Percentiles rank a stretch among this genome's conserved stretches.
These are phyloP conservation scores for Fomitopsis pinicola DNA, from an alignment of 1,284 basidiomycete species.

Conservation along the genomic window DNA sequence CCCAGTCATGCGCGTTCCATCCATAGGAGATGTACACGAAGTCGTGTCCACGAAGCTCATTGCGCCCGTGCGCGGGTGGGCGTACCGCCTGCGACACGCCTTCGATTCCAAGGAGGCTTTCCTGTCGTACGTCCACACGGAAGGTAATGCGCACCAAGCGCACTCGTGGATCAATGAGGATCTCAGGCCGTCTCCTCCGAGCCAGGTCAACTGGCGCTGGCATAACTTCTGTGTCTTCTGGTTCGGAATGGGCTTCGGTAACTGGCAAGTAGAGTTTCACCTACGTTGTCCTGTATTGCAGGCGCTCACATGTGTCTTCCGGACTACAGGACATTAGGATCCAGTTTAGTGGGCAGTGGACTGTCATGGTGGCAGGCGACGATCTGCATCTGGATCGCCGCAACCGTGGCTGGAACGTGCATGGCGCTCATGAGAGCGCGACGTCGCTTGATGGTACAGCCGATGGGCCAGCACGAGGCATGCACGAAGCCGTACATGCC, in stretches of 20 bases:
- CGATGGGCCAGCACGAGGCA: too few relatives aligned
- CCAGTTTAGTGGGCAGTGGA: constrained; percentile 26
- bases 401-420: constrained; percentile 19
- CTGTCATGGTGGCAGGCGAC: constrained; percentile 30
- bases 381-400: constrained; percentile 28
- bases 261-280: constrained; percentile 14
- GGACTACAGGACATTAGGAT: constrained; percentile 17
- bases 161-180: constrained; percentile 22
- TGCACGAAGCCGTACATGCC: too few relatives aligned
- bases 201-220: constrained; percentile 20
- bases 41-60: not conserved
- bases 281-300: not conserved
- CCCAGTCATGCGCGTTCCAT: not conserved
- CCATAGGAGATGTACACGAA: not conserved
- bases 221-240: constrained; percentile 23
- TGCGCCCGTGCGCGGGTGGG: constrained; percentile 12
- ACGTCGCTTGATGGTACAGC: too few relatives aligned
- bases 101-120: constrained; percentile 14
- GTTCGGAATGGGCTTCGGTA: constrained; percentile 23
- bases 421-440: constrained; percentile 29
- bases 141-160: constrained; percentile 13
- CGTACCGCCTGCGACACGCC: constrained; percentile 10
- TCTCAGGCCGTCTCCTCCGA: constrained; percentile 20
- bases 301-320: not conserved
- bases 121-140: constrained; percentile 16